A percentile compares a stretch with the other conserved stretches of the same genome.
These are phyloP conservation scores for Colletotrichum tanaceti DNA, from an alignment of 2,329 filamentous ascomycete species.

Conservation along the genomic window DNA sequence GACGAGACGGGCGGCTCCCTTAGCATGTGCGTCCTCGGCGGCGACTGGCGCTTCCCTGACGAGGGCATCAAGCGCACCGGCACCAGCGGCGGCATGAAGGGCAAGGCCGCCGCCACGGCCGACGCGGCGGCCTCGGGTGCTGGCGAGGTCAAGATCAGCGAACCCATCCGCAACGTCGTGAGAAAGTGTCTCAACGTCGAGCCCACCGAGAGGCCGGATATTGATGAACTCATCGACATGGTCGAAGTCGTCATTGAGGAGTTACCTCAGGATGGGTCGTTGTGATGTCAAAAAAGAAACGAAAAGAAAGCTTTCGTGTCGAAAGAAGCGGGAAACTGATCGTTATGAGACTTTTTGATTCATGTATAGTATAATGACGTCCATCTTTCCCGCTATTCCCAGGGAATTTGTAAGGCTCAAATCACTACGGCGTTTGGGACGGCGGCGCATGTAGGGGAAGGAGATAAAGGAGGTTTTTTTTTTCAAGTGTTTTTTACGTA, in stretches of 20 bases:
- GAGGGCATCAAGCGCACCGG: constrained; percentile 70
- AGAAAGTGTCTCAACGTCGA: constrained; percentile 88
- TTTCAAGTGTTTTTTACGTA: constrained; percentile 11
- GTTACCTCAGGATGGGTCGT: constrained; percentile 68
- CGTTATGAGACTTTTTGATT: not conserved
- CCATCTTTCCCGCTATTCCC: constrained; percentile 26
- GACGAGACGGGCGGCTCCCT: constrained; percentile 96
- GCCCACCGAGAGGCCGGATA: constrained; percentile 86
- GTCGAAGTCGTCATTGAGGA: constrained; percentile 78
- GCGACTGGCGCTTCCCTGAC: constrained; percentile 97
- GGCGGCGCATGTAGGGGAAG: constrained; percentile 30
- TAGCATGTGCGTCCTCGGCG: constrained; percentile 90
- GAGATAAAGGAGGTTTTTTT: constrained; percentile 9
- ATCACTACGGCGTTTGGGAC: constrained; percentile 30
- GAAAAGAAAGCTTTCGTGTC: too few relatives aligned
- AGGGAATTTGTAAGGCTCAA: constrained; percentile 27
- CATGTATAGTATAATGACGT: constrained; percentile 34
- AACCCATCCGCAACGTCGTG: constrained; percentile 87
- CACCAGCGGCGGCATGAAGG: constrained; percentile 49
- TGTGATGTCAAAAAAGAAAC: constrained; percentile 7
- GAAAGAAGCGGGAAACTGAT: not conserved
- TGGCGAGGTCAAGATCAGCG: constrained; percentile 72
- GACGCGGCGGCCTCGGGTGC: constrained; percentile 45
- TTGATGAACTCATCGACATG: constrained; percentile 83
- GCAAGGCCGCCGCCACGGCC: constrained; percentile 43